These are phyloP conservation scores for Cyclotella kingstonii DNA, from an alignment of 108 stramenopile genomes.

Conservation along the genomic window DNA sequence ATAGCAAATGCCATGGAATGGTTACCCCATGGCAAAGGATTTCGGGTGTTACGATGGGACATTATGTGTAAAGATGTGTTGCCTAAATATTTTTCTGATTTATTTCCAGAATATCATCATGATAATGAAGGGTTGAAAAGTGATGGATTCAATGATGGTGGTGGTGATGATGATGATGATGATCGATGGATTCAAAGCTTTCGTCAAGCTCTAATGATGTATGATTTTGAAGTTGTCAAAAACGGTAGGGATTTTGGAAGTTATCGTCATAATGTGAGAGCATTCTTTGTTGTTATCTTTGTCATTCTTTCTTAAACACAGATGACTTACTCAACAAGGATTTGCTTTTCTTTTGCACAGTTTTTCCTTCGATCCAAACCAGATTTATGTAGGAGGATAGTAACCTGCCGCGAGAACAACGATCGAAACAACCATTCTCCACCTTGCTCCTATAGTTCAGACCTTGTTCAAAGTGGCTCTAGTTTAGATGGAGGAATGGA, in stretches of 20 bases:
- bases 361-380: not conserved
- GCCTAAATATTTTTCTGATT: slow-evolving; percentile 11
- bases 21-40: slow-evolving; percentile 26
- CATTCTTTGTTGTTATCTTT: not conserved
- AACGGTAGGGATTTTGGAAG: slow-evolving; percentile 2
- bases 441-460: not conserved
- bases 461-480: slow-evolving; percentile 6
- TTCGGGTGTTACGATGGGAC: slow-evolving; percentile 27
- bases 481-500: slow-evolving; percentile 14
- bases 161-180: not conserved
- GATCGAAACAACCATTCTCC: not conserved
- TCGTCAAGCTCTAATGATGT: not conserved
- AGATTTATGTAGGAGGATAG: too few relatives aligned
- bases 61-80: slow-evolving; percentile 9
- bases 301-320: not conserved
- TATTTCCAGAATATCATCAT: too few relatives aligned
- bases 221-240: slow-evolving; percentile 5
- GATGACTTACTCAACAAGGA: not conserved
- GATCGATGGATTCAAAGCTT: slow-evolving; percentile 10
- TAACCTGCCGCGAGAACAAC: not conserved
- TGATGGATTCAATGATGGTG: not conserved
- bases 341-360: not conserved
- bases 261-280: slow-evolving; percentile 7
- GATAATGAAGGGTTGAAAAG: not conserved
- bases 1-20: slow-evolving; percentile 25